Evolutionary conservation across 2,329 filamentous ascomycete genomes (phyloP).

Genomic region (Xylaria sp.): DNA sequence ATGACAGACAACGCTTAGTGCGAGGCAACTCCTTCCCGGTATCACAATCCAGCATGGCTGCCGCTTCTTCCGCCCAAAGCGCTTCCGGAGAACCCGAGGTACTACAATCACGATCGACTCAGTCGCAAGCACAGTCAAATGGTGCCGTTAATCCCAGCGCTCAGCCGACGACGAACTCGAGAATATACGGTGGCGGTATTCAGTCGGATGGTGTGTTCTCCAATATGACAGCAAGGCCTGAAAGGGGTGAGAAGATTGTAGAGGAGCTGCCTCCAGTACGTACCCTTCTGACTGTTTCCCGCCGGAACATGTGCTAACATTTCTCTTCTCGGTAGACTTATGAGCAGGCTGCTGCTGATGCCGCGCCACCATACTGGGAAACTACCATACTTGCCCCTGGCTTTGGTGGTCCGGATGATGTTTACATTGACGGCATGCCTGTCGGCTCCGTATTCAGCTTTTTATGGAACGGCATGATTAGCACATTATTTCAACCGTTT

Average conservation of each 20-base stretch:
- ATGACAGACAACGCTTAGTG: constrained; percentile 87
- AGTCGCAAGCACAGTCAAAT: constrained; percentile 31
- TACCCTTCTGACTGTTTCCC: not conserved
- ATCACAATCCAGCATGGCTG: constrained; percentile 23
- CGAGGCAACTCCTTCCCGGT: constrained; percentile 60
- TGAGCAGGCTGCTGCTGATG: constrained; percentile 96
- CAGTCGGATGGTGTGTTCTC: constrained; percentile 95
- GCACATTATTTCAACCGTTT: constrained; percentile 87
- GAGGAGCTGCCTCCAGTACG: constrained; percentile 92
- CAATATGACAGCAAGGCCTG: constrained; percentile 90
- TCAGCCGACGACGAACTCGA: constrained; percentile 37
- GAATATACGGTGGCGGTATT: constrained; percentile 74
- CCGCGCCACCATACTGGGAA: constrained; percentile 98
- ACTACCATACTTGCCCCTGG: constrained; percentile 96
- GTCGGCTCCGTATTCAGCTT: constrained; percentile 88
- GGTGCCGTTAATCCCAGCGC: not conserved
- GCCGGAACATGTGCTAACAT: constrained; percentile 39
- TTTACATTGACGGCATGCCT: constrained; percentile 95
- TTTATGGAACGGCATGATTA: constrained; percentile 94
- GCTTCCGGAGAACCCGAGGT: constrained; percentile 26
- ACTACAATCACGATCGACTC: constrained; percentile 30
- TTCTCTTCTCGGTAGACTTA: constrained; percentile 72
- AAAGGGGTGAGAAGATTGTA: constrained; percentile 72
- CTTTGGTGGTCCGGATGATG: constrained; percentile 87
- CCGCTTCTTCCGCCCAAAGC: constrained; percentile 24